Base-by-base conservation (phyloP, 768 basidiomycete genomes). In the Phylloporus sp. region DNA sequence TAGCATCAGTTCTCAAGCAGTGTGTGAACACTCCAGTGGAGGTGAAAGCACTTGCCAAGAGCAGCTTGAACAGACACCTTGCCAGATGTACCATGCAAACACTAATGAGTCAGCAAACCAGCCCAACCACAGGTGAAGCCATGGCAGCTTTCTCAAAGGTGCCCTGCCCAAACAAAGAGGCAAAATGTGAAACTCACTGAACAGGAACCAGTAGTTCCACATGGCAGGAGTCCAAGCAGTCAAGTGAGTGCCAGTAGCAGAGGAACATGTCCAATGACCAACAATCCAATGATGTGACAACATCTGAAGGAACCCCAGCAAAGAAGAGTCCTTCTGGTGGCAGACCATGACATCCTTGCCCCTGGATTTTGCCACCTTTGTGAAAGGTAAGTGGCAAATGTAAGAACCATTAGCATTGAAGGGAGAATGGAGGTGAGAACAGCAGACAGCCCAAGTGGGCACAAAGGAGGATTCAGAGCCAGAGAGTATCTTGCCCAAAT, bases 251-350 rank as follows among this genome's bases (percentile, higher is more conserved):
- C 71, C 69, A 70, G 44, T 71, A 71, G 2, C 54, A 34, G 0
- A 71, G 56, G 43, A 71, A 72, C 11, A 67, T 58, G 1, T 62
- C 45, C 0, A 68, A 70, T 0, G 64, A 61, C 68, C 68, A 71
- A 5, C 59, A 46, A 0, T 67, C 66, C 9, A 58, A 46, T 0
- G 53, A 43, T 3, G 62, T 60, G 4, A 71, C 64, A 0, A 71
- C 44, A 9, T 68, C 61, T 6, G 2, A 66, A 0, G 57, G 50
- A 6, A 70, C 64, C 6, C 69, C 63, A 0, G 52, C 33, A 2
- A 40, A 15, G 60, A 38, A 0, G 35, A 10, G 2, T 57, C 61
- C 0, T 22, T 1, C 36, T 74, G 70, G 2, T 23, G 13, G 2
- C 69, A 62, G 49, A 68, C 68, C 38, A 50, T 61, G 2, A 71